Percentiles rank a stretch among this genome's conserved stretches.
Evolutionary conservation across 176 grass and related monocot species (phyloP).

Genomic region (Phragmites australis): DNA sequence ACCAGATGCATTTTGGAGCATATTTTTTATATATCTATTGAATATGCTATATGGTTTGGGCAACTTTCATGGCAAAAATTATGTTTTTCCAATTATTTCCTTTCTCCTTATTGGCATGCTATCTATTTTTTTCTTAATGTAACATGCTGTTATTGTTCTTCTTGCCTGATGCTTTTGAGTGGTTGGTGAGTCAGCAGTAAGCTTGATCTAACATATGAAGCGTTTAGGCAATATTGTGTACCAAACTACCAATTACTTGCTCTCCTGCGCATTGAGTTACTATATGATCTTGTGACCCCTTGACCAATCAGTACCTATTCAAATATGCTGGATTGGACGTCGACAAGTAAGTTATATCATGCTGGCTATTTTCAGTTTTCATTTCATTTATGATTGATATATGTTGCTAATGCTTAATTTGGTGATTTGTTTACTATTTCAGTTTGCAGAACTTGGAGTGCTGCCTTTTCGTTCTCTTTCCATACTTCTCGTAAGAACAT

Average conservation of each 20-base stretch:
- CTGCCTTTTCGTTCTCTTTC: slow-evolving; percentile 99
- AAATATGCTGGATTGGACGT: slow-evolving; percentile 97
- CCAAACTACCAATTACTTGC: neutral
- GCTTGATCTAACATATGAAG: slow-evolving; percentile 9
- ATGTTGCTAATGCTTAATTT: slow-evolving; percentile 30
- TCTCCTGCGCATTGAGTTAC: slow-evolving; percentile 12
- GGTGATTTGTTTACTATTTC: slow-evolving; percentile 40
- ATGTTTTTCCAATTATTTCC: neutral
- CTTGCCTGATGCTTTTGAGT: neutral
- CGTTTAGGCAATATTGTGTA: slow-evolving; percentile 7
- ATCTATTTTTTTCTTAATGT: neutral
- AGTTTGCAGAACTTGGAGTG: slow-evolving; percentile 99
- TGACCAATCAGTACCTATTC: slow-evolving; percentile 85
- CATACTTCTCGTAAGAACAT: slow-evolving; percentile 93
- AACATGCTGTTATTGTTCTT: neutral
- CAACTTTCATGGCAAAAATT: neutral
- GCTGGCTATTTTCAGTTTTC: slow-evolving; percentile 4
- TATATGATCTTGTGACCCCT: slow-evolving; percentile 58
- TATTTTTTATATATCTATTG: neutral
- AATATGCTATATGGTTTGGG: neutral
- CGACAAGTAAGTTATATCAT: slow-evolving; percentile 80
- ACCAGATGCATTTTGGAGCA: neutral
- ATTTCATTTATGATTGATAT: slow-evolving; percentile 12
- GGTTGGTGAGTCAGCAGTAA: neutral
- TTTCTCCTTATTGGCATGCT: neutral